phyloP scores from a whole-genome alignment of 352 stramenopile genomes.

The Phytophthora cryptogea region DNA sequence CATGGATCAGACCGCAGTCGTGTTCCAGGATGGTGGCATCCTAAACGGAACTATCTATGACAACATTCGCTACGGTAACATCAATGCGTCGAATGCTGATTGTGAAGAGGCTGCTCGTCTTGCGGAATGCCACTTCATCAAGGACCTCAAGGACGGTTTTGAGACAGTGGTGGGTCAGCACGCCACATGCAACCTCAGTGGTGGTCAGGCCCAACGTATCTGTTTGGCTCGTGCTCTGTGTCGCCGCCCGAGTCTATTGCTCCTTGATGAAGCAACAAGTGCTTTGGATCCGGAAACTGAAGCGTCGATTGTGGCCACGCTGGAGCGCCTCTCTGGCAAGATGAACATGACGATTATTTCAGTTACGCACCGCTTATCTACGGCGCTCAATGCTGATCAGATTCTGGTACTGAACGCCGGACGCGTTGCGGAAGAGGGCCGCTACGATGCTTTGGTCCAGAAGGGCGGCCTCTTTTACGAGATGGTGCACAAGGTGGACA shows the following conservation, averaged over 20 bases:
- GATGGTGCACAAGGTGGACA: conserved; percentile 84
- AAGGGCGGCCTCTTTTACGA: conserved; percentile 81
- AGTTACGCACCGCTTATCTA: conserved; percentile 89
- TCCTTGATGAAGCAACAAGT: conserved; percentile 88
- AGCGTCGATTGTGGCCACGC: conserved; percentile 80
- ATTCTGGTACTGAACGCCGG: conserved; percentile 83
- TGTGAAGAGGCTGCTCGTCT: conserved; percentile 81
- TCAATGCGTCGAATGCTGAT: conserved; percentile 67
- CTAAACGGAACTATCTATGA: conserved; percentile 89
- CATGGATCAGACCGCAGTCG: conserved; percentile 86
- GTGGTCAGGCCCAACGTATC: conserved; percentile 86
- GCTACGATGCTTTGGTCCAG: conserved; percentile 73
- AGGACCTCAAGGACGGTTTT: conserved; percentile 80
- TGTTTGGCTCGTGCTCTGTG: conserved; percentile 84
- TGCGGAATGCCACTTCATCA: conserved; percentile 86
- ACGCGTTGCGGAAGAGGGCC: conserved; percentile 77
- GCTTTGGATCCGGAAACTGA: conserved; percentile 87
- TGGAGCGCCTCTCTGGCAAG: conserved; percentile 79
- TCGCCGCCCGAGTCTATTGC: conserved; percentile 75
- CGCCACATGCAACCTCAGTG: conserved; percentile 86
- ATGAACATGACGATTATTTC: conserved; percentile 91
- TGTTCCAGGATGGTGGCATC: conserved; percentile 89
- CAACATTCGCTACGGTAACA: conserved; percentile 88
- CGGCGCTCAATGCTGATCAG: conserved; percentile 74
- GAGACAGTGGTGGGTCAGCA: conserved; percentile 86